Percentiles rank a stretch among this genome's conserved stretches.
These are phyloP conservation scores for Heliocybe sulcata DNA, from an alignment of 1,284 basidiomycete genomes.

Conservation along the genomic window DNA sequence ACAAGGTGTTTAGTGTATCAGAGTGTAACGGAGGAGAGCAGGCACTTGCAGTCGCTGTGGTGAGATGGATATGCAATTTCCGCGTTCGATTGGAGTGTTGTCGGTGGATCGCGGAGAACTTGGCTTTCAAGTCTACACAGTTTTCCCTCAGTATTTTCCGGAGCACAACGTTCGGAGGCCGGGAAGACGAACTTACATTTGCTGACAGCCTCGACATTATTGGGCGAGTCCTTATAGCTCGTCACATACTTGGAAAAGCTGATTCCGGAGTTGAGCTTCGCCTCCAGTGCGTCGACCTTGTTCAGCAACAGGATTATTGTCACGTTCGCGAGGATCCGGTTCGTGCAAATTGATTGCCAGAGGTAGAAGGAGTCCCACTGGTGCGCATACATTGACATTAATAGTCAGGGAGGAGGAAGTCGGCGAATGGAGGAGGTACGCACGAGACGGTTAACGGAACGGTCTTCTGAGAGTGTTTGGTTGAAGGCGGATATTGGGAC, in stretches of 20 bases:
- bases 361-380: slow-evolving; percentile 47
- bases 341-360: slow-evolving; percentile 55
- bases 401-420: not conserved
- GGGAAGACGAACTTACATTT: slow-evolving; percentile 34
- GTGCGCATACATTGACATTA: slow-evolving; percentile 22
- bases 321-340: slow-evolving; percentile 41
- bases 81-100: slow-evolving; percentile 36
- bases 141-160: not conserved
- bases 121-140: slow-evolving; percentile 37
- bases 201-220: slow-evolving; percentile 42
- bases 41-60: slow-evolving; percentile 45
- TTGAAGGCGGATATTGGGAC: slow-evolving; percentile 63
- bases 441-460: slow-evolving; percentile 44
- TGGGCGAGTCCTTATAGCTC: slow-evolving; percentile 40
- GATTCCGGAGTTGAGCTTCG: slow-evolving; percentile 43
- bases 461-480: slow-evolving; percentile 53
- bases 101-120: slow-evolving; percentile 43
- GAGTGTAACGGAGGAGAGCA: not conserved
- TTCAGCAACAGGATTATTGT: slow-evolving; percentile 58
- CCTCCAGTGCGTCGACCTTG: slow-evolving; percentile 52
- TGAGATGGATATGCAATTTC: slow-evolving; percentile 42
- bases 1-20: not conserved
- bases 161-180: not conserved
- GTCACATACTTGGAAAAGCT: slow-evolving; percentile 47
- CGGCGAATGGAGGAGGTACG: slow-evolving; percentile 10